Evolutionary conservation across 306 rosid genomes (phyloP).

Genomic region (Lablab purpureus): DNA sequence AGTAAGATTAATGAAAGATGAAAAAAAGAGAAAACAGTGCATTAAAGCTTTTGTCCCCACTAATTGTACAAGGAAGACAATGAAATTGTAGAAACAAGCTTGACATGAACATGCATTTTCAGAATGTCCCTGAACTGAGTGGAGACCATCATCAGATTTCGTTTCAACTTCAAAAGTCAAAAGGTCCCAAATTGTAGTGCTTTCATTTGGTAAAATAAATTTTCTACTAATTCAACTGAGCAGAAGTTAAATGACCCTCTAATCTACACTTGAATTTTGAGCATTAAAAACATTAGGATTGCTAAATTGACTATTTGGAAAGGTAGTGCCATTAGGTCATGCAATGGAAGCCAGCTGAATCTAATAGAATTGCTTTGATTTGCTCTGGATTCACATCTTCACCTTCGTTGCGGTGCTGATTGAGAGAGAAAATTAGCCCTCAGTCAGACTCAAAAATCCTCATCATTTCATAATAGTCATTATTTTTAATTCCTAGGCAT

Average conservation of each 20-base stretch:
- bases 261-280: constrained; percentile 3
- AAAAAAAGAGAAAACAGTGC: background rate
- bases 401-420: constrained; percentile 75
- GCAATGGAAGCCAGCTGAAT: constrained; percentile 65
- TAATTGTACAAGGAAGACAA: background rate
- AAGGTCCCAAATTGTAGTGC: background rate
- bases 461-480: background rate
- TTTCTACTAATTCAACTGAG: constrained; percentile 9
- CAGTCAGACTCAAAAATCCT: background rate
- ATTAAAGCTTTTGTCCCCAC: background rate
- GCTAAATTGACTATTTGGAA: constrained; percentile 3
- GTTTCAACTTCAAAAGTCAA: background rate
- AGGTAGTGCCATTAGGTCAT: constrained; percentile 39
- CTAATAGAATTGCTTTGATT: constrained; percentile 71
- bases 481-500: background rate
- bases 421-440: constrained; percentile 8
- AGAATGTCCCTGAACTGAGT: background rate
- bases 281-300: constrained; percentile 22
- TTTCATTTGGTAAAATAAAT: background rate
- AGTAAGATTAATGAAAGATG: background rate
- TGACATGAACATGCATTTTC: background rate
- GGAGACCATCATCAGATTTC: background rate
- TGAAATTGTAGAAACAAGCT: background rate
- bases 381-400: constrained; percentile 68
- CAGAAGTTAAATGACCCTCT: background rate